Evolutionary conservation across 768 basidiomycete species (phyloP), one percentile per base, ranked within the genome.

Genomic region (Calocera viscosa): DNA sequence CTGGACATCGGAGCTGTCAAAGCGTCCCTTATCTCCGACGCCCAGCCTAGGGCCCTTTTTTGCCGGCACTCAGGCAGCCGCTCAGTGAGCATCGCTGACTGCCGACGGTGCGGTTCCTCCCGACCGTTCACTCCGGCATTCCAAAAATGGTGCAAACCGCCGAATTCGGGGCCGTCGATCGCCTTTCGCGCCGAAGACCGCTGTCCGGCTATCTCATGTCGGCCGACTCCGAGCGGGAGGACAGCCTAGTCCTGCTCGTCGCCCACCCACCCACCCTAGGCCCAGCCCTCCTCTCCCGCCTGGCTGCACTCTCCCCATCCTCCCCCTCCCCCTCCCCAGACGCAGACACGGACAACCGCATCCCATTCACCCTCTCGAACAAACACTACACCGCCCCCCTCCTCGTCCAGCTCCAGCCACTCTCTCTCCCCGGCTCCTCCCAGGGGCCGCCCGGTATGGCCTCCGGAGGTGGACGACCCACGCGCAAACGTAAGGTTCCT

Each of bases 311-410:
- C 53, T 60, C 53, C 24, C 11, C 30, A 12, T 14, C 53, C 14
- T 3, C 26, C 24, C 11, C 24, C 16, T 30, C 53, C 26, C 2
- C 24, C 11, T 19, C 53, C 7, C 24, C 30, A 2, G 26, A 28
- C 8, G 14, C 53, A 26, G 53, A 60, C 22, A 16, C 2, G 7
- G 53, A 60, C 7, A 30, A 30, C 30, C 24, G 53, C 24, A 26
- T 89, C 34, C 86, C 87, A 11, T 91, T 89, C 89, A 87, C 83
- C 43, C 88, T 91, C 68, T 76, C 77, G 64, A 91, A 91, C 78
- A 86, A 83, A 74, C 92, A 93, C 76, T 93, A 92, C 77, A 83
- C 83, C 16, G 91, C 90, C 1, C 79, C 82, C 67, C 87, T 93
- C 7, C 84, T 85, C 68, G 91, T 92, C 64, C 66, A 63, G 49